Percentiles rank a stretch among this genome's conserved stretches.
Conservation (phyloP, 805 yeast species). For the Metschnikowia colocasiae region DNA sequence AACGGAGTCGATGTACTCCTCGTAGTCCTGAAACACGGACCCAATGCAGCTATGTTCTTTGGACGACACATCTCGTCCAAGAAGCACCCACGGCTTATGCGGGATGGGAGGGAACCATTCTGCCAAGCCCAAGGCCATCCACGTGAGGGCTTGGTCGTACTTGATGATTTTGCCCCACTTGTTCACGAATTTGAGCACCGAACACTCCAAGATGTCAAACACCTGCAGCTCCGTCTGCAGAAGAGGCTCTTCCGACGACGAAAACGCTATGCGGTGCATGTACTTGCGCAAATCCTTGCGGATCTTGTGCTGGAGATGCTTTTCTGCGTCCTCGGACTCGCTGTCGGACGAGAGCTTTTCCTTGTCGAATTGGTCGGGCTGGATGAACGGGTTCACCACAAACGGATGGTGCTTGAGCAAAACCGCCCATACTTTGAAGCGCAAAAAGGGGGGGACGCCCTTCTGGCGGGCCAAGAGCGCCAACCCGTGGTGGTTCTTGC, state of each 20-base stretch:
- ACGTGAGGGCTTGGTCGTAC: conserved; percentile 78
- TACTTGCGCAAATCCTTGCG: conserved; percentile 60
- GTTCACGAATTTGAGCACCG: conserved; percentile 59
- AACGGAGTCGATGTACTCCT: conserved; percentile 33
- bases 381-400: conserved; percentile 70
- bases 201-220: conserved; percentile 52
- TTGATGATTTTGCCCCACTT: conserved; percentile 79
- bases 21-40: conserved; percentile 36
- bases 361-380: conserved; percentile 44
- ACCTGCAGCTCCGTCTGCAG: conserved; percentile 48
- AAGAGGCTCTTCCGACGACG: conserved; percentile 24
- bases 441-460: conserved; percentile 80
- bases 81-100: conserved; percentile 49
- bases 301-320: conserved; percentile 33
- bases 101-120: conserved; percentile 80
- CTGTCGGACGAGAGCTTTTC: conserved; percentile 14
- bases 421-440: conserved; percentile 83
- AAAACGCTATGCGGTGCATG: conserved; percentile 43
- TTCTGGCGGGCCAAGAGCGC: conserved; percentile 77
- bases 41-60: conserved; percentile 30
- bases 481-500: conserved; percentile 66
- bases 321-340: conserved; percentile 19
- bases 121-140: conserved; percentile 85
- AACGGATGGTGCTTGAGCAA: conserved; percentile 79
- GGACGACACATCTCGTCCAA: conserved; percentile 45